Percentiles rank a stretch among this genome's conserved stretches.
These are phyloP conservation scores for Penicillium nucicola DNA, from an alignment of 495 filamentous ascomycete genomes.

Conservation along the genomic window DNA sequence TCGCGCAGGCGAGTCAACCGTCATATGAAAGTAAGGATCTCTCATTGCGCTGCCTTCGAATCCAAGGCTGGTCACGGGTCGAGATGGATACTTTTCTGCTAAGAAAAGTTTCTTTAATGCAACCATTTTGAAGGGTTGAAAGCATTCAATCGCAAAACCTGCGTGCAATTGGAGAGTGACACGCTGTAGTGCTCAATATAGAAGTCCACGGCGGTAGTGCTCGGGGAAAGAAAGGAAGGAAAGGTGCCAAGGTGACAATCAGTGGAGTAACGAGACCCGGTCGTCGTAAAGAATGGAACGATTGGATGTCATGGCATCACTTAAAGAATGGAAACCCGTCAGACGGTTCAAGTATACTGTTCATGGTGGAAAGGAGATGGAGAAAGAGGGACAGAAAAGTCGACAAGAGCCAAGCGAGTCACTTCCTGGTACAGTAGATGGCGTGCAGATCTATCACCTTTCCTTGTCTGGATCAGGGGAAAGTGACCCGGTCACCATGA, in stretches of 20 bases:
- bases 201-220: neutral
- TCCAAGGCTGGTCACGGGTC: slow-evolving; percentile 9
- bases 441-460: slow-evolving; percentile 22
- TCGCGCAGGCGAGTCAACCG: slow-evolving; percentile 7
- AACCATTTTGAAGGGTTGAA: slow-evolving; percentile 28
- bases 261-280: slow-evolving; percentile 16
- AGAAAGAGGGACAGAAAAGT: slow-evolving; percentile 5
- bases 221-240: slow-evolving; percentile 1
- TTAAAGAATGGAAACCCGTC: slow-evolving; percentile 9
- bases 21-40: slow-evolving; percentile 5
- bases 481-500: slow-evolving; percentile 23
- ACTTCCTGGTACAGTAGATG: slow-evolving; percentile 9
- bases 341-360: slow-evolving; percentile 11
- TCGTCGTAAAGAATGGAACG: slow-evolving; percentile 13
- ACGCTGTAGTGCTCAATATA: neutral
- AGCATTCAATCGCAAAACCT: slow-evolving; percentile 2
- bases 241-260: slow-evolving; percentile 10
- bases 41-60: slow-evolving; percentile 1
- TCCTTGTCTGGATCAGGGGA: slow-evolving; percentile 26
- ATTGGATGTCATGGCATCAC: slow-evolving; percentile 18
- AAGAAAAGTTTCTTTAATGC: slow-evolving; percentile 37
- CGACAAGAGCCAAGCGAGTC: slow-evolving; percentile 6
- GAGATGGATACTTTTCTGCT: slow-evolving; percentile 22
- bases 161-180: neutral
- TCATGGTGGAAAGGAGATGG: slow-evolving; percentile 4